Conservation (phyloP, 257 asterid genomes). For the Rubia yunnanensis region DNA sequence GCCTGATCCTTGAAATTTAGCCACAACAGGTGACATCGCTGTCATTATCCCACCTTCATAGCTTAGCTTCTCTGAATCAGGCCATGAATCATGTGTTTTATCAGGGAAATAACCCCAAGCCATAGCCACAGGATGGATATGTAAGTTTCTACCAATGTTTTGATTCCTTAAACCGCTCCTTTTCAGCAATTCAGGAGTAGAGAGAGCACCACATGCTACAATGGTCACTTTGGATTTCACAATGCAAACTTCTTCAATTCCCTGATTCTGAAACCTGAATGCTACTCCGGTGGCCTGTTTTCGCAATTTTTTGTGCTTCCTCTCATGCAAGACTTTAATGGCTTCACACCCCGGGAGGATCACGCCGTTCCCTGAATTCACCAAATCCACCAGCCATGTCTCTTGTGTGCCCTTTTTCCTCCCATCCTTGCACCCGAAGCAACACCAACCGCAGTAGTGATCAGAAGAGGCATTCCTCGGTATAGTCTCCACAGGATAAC, state of each 20-base stretch:
- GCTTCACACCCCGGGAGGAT: conserved; percentile 64
- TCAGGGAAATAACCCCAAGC: conserved; percentile 82
- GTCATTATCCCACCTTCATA: conserved; percentile 73
- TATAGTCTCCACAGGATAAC: conserved; percentile 43
- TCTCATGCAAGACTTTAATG: conserved; percentile 26
- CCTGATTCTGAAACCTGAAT: conserved; percentile 30
- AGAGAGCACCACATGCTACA: conserved; percentile 70
- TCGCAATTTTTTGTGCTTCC: conserved; percentile 8
- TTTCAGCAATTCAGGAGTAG: conserved; percentile 55
- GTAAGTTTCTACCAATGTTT: conserved; percentile 59
- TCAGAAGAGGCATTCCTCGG: conserved; percentile 56
- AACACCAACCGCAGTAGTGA: conserved; percentile 81
- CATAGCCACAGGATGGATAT: conserved; percentile 66
- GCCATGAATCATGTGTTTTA: conserved; percentile 33
- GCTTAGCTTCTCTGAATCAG: conserved; percentile 42
- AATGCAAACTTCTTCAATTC: conserved; percentile 30
- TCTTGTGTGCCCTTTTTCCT: conserved; percentile 54
- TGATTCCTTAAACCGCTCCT: conserved; percentile 64
- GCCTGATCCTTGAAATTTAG: conserved; percentile 36
- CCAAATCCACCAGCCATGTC: conserved; percentile 73
- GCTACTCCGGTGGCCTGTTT: conserved; percentile 44
- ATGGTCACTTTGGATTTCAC: conserved; percentile 52
- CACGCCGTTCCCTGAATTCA: conserved; percentile 54
- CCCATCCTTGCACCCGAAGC: conserved; percentile 71
- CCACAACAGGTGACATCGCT: conserved; percentile 53